Base-by-base conservation (phyloP, 257 asterid genomes). In the Haberlea rhodopensis region DNA sequence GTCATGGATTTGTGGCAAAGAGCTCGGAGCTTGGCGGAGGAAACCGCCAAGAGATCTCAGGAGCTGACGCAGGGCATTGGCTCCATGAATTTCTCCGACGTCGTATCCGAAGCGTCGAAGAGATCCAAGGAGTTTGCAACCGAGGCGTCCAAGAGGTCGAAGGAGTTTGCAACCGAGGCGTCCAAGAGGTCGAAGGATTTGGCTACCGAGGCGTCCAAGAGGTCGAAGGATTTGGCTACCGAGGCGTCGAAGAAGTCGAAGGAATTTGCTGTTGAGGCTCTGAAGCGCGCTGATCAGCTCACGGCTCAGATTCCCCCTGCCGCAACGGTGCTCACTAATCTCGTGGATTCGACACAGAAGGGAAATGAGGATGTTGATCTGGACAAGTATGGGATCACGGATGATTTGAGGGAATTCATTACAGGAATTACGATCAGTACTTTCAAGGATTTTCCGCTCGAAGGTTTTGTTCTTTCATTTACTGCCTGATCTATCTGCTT, bases 211-310 rank as follows among this genome's bases (percentile, higher is more conserved):
- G 96, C 95, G 51, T 83, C 91, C 29, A 89, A 86, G 78, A 79
- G 70, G 48, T 73, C 88, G 37, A 81, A 78, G 71, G 80, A 80
- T 72, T 71, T 85, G 32, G 80, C 82, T 2, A 70, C 71, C 18
- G 86, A 83, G 69, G 85, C 85, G 10, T 61, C 80, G 15, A 82
- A 76, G 76, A 58, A 45, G 66, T 79, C 84, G 53, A 75, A 72
- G 79, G 81, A 79, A 55, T 60, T 79, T 65, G 81, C 83, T 4
- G 65, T 75, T 29, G 95, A 85, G 79, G 96, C 91, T 43, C 61
- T 85, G 21, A 85, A 82, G 77, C 91, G 94, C 69, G 96, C 99
- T 28, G 95, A 92, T 65, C 94, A 84, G 89, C 82, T 91, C 89
- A 85, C 82, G 71, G 87, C 86, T 70, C 95, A 91, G 75, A 84